Evolutionary conservation across 1,139 yeast species (phyloP).

Genomic region (Geotrichum citri-aurantii): DNA sequence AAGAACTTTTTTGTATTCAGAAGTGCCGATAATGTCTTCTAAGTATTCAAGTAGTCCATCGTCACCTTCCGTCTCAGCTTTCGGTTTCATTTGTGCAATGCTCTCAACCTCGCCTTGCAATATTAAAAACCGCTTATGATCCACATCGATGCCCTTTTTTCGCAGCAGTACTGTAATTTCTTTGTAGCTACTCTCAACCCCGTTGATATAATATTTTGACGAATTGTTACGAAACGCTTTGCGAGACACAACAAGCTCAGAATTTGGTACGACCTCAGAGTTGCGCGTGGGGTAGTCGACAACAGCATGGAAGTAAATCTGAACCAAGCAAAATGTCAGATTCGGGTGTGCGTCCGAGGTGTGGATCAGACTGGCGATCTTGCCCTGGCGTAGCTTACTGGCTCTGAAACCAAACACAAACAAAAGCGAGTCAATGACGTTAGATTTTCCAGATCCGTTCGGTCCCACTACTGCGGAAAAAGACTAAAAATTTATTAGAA

Average conservation of each 20-base stretch:
- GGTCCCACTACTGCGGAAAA: slow-evolving; percentile 99
- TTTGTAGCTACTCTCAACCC: slow-evolving; percentile 61
- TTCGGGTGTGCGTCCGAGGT: slow-evolving; percentile 63
- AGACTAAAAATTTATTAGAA: slow-evolving; percentile 43
- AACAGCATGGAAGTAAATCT: slow-evolving; percentile 82
- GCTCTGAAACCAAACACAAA: slow-evolving; percentile 98
- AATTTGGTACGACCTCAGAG: slow-evolving; percentile 44
- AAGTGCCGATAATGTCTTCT: slow-evolving; percentile 95
- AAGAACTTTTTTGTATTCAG: slow-evolving; percentile 70
- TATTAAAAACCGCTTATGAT: slow-evolving; percentile 89
- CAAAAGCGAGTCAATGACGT: slow-evolving; percentile 90
- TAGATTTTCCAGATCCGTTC: slow-evolving; percentile 96
- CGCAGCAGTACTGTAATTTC: slow-evolving; percentile 72
- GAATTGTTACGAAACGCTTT: slow-evolving; percentile 71
- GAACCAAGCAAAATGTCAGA: slow-evolving; percentile 77
- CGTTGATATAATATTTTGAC: slow-evolving; percentile 74
- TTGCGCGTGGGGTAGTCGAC: slow-evolving; percentile 51
- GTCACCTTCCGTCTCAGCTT: slow-evolving; percentile 86
- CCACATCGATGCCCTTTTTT: slow-evolving; percentile 87
- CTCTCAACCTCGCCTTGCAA: slow-evolving; percentile 98
- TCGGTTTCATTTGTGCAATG: slow-evolving; percentile 97
- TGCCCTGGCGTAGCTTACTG: slow-evolving; percentile 93
- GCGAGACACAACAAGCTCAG: slow-evolving; percentile 68
- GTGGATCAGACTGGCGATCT: slow-evolving; percentile 84
- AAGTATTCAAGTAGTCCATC: slow-evolving; percentile 91